phyloP scores from a whole-genome alignment of 1,139 yeast genomes.

The Yamadazyma pseudoaaseri region DNA sequence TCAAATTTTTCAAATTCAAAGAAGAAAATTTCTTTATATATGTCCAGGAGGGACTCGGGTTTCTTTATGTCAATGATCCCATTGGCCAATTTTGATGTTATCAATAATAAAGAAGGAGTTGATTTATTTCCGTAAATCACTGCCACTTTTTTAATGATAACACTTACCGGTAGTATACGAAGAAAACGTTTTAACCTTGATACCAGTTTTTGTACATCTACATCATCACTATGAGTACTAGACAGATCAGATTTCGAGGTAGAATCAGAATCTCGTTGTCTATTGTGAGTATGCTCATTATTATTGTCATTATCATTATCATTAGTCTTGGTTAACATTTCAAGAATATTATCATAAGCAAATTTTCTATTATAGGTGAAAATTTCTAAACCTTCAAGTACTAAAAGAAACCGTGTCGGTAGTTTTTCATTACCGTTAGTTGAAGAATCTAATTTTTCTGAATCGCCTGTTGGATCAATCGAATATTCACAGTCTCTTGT shows the following conservation, averaged over 20 bases:
- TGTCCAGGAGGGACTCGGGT: slow-evolving; percentile 53
- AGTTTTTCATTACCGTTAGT: slow-evolving; percentile 39
- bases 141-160: slow-evolving; percentile 66
- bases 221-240: slow-evolving; percentile 2
- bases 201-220: slow-evolving; percentile 5
- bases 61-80: slow-evolving; percentile 60
- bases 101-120: slow-evolving; percentile 71
- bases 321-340: slow-evolving; percentile 29
- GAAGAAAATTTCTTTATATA: slow-evolving; percentile 46
- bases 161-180: slow-evolving; percentile 55
- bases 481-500: slow-evolving; percentile 47
- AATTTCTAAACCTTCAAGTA: slow-evolving; percentile 75
- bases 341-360: slow-evolving; percentile 70
- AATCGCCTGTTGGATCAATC: slow-evolving; percentile 20
- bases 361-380: slow-evolving; percentile 76
- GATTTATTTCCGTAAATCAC: slow-evolving; percentile 74
- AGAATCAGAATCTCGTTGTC: slow-evolving; percentile 1
- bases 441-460: slow-evolving; percentile 9
- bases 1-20: slow-evolving; percentile 50
- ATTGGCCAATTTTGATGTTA: slow-evolving; percentile 55
- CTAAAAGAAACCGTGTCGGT: slow-evolving; percentile 60
- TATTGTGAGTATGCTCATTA: background rate
- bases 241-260: slow-evolving; percentile 5
- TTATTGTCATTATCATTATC: slow-evolving; percentile 3
- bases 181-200: slow-evolving; percentile 20